Conservation (phyloP, 1,284 basidiomycete genomes). For the Mycosarcoma maydis region DNA sequence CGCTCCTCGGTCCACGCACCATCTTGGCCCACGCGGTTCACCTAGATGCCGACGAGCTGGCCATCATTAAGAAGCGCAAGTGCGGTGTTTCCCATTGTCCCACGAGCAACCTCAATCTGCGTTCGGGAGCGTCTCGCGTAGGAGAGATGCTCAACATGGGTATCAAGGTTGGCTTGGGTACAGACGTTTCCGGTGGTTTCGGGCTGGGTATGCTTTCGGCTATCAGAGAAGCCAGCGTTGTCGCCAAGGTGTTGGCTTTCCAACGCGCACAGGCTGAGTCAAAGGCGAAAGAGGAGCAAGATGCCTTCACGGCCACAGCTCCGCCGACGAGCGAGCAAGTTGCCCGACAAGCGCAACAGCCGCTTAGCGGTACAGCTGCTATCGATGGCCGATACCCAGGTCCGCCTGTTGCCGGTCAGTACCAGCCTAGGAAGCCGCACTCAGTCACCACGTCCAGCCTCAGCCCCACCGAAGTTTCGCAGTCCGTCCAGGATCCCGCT, state of each 20-base stretch:
- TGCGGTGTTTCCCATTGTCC: constrained; percentile 93
- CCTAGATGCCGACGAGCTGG: constrained; percentile 77
- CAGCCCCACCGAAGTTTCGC: constrained; percentile 23
- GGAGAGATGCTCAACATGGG: constrained; percentile 82
- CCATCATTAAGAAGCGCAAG: constrained; percentile 75
- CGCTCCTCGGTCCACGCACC: constrained; percentile 80
- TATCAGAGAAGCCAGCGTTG: constrained; percentile 82
- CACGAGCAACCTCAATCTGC: constrained; percentile 84
- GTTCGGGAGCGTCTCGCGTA: constrained; percentile 82
- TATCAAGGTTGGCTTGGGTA: constrained; percentile 85
- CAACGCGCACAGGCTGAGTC: constrained; percentile 38
- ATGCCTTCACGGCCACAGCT: constrained; percentile 9
- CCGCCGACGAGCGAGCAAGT: constrained; percentile 27
- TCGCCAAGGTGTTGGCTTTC: constrained; percentile 77
- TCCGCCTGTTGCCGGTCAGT: constrained; percentile 43
- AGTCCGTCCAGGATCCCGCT: constrained; percentile 29
- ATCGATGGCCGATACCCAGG: constrained; percentile 43
- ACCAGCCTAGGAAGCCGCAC: constrained; percentile 35
- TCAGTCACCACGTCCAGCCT: constrained; percentile 38
- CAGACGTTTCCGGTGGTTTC: constrained; percentile 90
- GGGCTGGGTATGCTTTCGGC: constrained; percentile 83
- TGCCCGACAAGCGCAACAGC: constrained; percentile 16
- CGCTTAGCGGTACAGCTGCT: constrained; percentile 25
- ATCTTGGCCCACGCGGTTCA: constrained; percentile 91
- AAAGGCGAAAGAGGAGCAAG: constrained; percentile 33